Percentiles rank a stretch among this genome's conserved stretches.
These are phyloP conservation scores for Erysiphe pulchra DNA, from an alignment of 2,329 filamentous ascomycete genomes.

Conservation along the genomic window DNA sequence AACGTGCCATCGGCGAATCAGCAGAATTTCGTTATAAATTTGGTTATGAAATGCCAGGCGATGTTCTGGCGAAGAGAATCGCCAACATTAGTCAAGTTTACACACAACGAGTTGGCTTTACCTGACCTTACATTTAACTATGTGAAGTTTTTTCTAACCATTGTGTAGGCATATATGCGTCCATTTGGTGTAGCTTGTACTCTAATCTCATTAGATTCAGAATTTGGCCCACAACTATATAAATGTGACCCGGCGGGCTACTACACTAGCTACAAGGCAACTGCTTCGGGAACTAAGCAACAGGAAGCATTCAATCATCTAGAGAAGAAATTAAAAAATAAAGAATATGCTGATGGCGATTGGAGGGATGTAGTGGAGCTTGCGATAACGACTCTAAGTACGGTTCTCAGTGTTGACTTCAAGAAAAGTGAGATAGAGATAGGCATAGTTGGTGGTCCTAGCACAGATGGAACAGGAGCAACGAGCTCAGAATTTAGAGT, in stretches of 20 bases:
- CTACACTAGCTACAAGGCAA: conserved; percentile 96
- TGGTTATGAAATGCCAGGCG: conserved; percentile 98
- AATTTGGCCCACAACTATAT: conserved; percentile 83
- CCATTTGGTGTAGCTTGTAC: conserved; percentile 90
- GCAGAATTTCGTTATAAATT: conserved; percentile 97
- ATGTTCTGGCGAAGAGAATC: conserved; percentile 83
- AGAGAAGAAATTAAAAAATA: conserved; percentile 99
- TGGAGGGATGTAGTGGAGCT: conserved; percentile 98
- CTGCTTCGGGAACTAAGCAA: conserved; percentile 88
- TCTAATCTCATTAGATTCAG: conserved; percentile 76
- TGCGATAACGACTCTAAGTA: conserved; percentile 84
- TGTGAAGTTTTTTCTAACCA: background rate
- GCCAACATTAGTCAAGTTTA: conserved; percentile 99
- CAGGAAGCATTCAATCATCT: conserved; percentile 96
- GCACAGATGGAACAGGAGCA: conserved; percentile 58
- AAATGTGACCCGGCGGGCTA: conserved; percentile 97
- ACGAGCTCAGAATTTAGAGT: conserved; percentile 58
- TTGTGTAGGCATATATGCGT: conserved; percentile 69
- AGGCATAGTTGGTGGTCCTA: conserved; percentile 80
- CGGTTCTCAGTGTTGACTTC: conserved; percentile 93
- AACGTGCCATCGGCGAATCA: conserved; percentile 80
- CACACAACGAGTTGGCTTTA: conserved; percentile 53
- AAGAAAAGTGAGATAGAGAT: conserved; percentile 98
- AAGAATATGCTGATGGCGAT: conserved; percentile 69
- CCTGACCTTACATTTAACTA: conserved; percentile 11